Evolutionary conservation across 2,329 filamentous ascomycete species (phyloP), one percentile per base, ranked within the genome.

Genomic region (Venturia oleaginea): DNA sequence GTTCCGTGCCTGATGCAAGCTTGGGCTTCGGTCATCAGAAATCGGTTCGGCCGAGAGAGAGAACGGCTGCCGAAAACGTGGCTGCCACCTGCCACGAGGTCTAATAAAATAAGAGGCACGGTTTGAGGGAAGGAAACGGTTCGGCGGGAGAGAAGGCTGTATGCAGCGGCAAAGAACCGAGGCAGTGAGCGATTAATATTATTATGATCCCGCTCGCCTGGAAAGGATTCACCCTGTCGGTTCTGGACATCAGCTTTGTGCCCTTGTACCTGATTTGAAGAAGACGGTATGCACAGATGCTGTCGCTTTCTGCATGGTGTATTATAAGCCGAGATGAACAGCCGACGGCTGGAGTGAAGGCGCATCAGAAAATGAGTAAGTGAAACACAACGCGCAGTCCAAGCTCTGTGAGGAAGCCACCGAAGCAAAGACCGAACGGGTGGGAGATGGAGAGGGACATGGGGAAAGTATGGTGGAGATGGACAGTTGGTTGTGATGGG

Each of bases 201-300:
- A 37, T 10, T 5, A 34, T 17, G 30, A 57, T 34, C 27, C 22
- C 51, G 30, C 15, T 34, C 51, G 27, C 51, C 30, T 34, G 27
- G 27, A 34, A 19, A 34, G 24, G 51, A 4, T 57, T 19, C 27
- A 34, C 51, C 51, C 51, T 57, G 51, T 57, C 11, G 24, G 27
- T 54, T 57, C 15, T 57, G 15, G 30, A 57, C 15, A 34, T 57
- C 30, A 57, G 51, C 27, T 34, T 54, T 57, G 30, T 22, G 51
- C 15, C 51, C 51, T 22, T 57, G 51, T 57, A 57, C 51, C 51
- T 57, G 51, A 30, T 30, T 32, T n/a, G 51, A 55, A 34, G 51
- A 22, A 57, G 27, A 57, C 27, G 51, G 51, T 11, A 34, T 57
- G 51, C 51, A 57, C 51, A 57, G 51, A 34, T 34, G 24, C 30